Base-by-base conservation (phyloP, 768 basidiomycete genomes). In the Cyclocybe cylindracea region DNA sequence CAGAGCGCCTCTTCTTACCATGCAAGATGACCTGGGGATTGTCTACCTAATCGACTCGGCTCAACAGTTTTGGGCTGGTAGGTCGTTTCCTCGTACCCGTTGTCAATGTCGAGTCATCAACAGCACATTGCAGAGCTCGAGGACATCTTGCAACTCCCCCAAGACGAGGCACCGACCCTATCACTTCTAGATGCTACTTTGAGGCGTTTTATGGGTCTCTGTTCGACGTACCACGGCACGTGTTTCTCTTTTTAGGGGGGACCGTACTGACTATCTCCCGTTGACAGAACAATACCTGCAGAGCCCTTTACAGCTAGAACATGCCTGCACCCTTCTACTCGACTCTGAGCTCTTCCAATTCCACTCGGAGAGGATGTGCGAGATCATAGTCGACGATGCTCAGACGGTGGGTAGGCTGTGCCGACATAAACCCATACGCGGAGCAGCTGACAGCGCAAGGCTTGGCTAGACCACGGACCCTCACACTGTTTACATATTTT, bases 51-150 rank as follows among this genome's bases (percentile, higher is more conserved):
- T 94, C 58, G 85, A 89, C 57, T 88, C 83, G 50, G 82, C 89
- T 39, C 90, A 89, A 57, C 90, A 94, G 68, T 94, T 94, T 67
- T 94, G 92, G 91, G 86, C 89, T 60, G 91, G 91, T 93, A 62
- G 57, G 87, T 63, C 41, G 24, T 16, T 36, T 24, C 33, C 43
- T 45, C 29, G 46, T 39, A 32, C 40, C 18, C 19, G 34, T 37
- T 37, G 19, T 10, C 35, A 18, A 10, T 18, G 13, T 50, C 50
- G 31, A 42, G 42, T 10, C 19, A 35, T 18, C 36, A 39, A 48
- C 51, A n/a, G 50, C 51, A 10, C 47, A 34, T 35, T 53, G 13
- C 60, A 98, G 96, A 98, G 70, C 80, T 98, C 24, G 94, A 96
- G 46, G 93, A 94, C 50, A 82, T 89, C 37, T 66, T 96, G 31